Conservation (phyloP, 345 rosid genomes). For the Salix dunnii region DNA sequence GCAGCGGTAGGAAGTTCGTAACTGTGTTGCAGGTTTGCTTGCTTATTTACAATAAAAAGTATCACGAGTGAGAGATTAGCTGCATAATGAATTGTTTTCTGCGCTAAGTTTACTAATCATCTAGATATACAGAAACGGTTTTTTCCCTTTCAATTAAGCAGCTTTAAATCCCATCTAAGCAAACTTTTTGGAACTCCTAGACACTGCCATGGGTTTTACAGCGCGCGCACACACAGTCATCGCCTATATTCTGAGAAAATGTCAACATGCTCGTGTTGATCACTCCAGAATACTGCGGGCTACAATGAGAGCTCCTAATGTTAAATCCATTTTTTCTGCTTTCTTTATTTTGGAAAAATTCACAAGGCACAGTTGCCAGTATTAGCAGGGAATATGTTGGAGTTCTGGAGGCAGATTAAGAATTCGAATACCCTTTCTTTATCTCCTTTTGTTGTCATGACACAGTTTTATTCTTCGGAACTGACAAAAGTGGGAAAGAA, state of each 20-base stretch:
- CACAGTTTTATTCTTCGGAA: not conserved
- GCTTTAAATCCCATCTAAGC: not conserved
- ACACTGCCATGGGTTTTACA: not conserved
- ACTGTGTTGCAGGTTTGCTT: slow-evolving; percentile 54
- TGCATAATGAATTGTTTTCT: not conserved
- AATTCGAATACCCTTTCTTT: not conserved
- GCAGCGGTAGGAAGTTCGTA: slow-evolving; percentile 56
- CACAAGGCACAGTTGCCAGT: not conserved
- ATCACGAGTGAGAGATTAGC: not conserved
- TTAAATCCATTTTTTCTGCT: not conserved
- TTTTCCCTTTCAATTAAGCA: not conserved
- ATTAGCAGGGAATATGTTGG: not conserved
- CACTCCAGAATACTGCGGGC: not conserved
- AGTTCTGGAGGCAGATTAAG: not conserved
- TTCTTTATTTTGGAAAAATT: too few species aligned
- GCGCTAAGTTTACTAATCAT: not conserved
- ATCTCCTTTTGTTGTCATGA: not conserved
- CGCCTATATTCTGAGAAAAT: not conserved
- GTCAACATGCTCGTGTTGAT: not conserved
- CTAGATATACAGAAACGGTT: not conserved
- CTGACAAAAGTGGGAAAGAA: not conserved
- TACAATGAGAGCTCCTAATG: not conserved
- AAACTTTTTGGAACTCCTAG: too few species aligned
- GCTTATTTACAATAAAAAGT: not conserved
- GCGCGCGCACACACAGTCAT: not conserved